Evolutionary conservation across 805 yeast species (phyloP).

Genomic region (Cyberlindnera sargentensis): DNA sequence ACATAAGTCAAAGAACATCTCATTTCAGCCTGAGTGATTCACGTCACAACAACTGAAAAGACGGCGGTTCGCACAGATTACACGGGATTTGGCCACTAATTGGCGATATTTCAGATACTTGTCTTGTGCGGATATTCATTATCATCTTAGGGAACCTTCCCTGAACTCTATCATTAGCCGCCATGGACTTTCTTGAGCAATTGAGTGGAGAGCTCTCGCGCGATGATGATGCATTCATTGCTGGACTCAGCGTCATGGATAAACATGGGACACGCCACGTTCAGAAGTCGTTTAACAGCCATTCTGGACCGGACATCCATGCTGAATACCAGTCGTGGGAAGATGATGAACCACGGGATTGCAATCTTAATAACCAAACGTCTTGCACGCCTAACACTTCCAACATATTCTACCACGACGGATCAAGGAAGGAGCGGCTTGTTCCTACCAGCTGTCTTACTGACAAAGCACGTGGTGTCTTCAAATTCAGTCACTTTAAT

Average conservation of each 20-base stretch:
- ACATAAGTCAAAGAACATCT: too few relatives aligned
- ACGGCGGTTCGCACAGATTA: too few relatives aligned
- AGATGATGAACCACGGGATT: too few relatives aligned
- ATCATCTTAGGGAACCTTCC: not conserved
- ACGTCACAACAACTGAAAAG: too few relatives aligned
- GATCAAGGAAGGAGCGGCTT: not conserved
- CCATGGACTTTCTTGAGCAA: slow-evolving; percentile 1
- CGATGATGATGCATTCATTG: slow-evolving; percentile 1
- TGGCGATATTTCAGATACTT: too few relatives aligned
- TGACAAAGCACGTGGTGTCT: slow-evolving; percentile 29
- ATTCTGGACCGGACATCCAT: too few relatives aligned
- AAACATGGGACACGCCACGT: not conserved
- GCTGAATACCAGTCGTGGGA: too few relatives aligned
- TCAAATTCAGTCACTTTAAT: slow-evolving; percentile 34
- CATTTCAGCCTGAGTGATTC: too few relatives aligned
- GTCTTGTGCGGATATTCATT: too few relatives aligned
- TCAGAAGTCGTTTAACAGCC: too few relatives aligned
- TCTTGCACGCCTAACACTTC: slow-evolving; percentile 3
- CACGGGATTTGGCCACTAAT: too few relatives aligned
- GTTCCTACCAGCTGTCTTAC: slow-evolving; percentile 26
- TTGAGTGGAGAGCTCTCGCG: not conserved
- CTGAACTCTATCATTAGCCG: not conserved
- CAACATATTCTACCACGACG: slow-evolving; percentile 8
- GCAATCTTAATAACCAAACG: too few relatives aligned
- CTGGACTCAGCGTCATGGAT: not conserved